These are phyloP conservation scores for Kwoniella sp. DNA, from an alignment of 768 basidiomycete species.

Conservation along the genomic window DNA sequence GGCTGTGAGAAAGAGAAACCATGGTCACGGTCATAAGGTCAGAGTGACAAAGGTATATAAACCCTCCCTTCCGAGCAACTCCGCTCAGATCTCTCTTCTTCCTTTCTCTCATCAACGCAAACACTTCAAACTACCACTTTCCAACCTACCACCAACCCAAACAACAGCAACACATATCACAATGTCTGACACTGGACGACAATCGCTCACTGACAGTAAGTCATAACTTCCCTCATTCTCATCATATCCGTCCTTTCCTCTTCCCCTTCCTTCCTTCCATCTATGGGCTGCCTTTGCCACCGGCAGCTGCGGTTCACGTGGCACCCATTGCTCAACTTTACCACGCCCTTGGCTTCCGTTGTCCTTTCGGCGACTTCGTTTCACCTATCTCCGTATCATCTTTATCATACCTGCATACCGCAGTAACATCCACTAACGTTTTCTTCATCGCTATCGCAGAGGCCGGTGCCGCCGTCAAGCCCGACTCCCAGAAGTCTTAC, in stretches of 20 bases:
- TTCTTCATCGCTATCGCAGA: slow-evolving; percentile 25
- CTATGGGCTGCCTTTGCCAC: too few species aligned
- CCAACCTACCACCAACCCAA: slow-evolving; percentile 17
- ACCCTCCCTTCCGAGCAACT: not conserved
- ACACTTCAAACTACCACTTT: slow-evolving; percentile 6
- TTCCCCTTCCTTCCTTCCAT: too few species aligned
- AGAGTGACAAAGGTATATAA: slow-evolving; percentile 19
- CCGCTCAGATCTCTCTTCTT: slow-evolving; percentile 7
- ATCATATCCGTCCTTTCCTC: not conserved
- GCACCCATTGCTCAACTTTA: too few species aligned
- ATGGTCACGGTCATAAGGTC: too few species aligned
- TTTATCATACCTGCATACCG: not conserved
- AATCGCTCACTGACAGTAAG: slow-evolving; percentile 54
- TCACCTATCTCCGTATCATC: not conserved
- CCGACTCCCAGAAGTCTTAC: slow-evolving; percentile 52
- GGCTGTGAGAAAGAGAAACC: too few species aligned
- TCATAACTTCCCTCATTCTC: slow-evolving; percentile 12
- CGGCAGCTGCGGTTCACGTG: too few species aligned
- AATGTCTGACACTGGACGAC: slow-evolving; percentile 56
- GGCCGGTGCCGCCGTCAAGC: slow-evolving; percentile 53
- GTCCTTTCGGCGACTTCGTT: not conserved
- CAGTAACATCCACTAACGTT: slow-evolving; percentile 2
- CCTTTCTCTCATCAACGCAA: slow-evolving; percentile 15
- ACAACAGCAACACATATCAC: slow-evolving; percentile 35
- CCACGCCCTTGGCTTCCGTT: too few species aligned